Percentiles rank a stretch among this genome's conserved stretches.
Conservation (phyloP, 2,329 filamentous ascomycete genomes). For the Aspergillus ustus region DNA sequence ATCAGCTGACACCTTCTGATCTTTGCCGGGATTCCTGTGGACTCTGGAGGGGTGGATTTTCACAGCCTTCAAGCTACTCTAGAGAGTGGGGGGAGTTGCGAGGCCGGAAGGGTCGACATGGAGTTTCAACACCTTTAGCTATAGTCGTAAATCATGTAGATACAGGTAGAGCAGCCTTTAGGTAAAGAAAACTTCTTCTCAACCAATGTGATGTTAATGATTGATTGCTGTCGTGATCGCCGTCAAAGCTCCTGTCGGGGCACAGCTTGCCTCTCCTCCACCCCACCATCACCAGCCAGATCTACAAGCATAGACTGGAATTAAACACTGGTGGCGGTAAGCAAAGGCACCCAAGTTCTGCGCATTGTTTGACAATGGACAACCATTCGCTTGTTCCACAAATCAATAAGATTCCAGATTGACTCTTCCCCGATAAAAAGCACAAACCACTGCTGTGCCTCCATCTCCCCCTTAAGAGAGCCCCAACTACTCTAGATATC, state of each 20-base stretch:
- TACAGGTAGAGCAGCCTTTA: background rate
- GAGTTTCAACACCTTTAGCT: background rate
- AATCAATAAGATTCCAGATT: background rate
- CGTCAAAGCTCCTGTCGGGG: background rate
- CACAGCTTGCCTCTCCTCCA: constrained; percentile 3
- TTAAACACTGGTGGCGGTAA: background rate
- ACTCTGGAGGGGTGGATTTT: background rate
- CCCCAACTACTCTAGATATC: no score
- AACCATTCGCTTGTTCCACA: background rate
- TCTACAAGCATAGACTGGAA: background rate
- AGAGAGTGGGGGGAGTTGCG: background rate
- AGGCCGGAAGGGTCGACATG: background rate
- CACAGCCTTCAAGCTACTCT: no score
- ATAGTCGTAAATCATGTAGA: background rate
- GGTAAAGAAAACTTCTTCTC: background rate
- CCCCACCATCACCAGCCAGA: background rate
- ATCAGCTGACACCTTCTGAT: background rate
- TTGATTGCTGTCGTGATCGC: background rate
- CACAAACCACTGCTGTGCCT: background rate
- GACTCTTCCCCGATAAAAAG: background rate
- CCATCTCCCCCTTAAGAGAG: no score
- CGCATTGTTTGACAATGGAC: background rate
- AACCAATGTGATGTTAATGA: background rate
- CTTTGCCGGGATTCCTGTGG: background rate
- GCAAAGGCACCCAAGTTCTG: background rate